Evolutionary conservation across 257 asterid genomes (phyloP), one percentile per base, ranked within the genome.

Genomic region (Nicotiana undulata): DNA sequence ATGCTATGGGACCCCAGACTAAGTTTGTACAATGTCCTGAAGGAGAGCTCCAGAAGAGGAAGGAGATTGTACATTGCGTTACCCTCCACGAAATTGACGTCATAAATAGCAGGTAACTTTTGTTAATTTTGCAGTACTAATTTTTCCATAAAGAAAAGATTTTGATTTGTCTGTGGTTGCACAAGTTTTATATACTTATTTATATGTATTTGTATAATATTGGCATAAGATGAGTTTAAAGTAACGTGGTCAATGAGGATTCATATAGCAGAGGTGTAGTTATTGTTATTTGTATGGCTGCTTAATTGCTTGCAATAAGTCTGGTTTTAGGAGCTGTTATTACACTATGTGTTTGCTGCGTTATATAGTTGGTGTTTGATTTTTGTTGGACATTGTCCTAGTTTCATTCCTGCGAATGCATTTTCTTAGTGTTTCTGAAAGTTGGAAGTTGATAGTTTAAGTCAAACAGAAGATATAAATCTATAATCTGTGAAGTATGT

Each of bases 31-130:
- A 95, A 86, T 95, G 98, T 85, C 99, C 98, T 0, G 98, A 93
- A 63, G 98, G 98, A n/a, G 99, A 95, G 89, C 81, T 95, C 88
- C 98, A 95, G 91, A 95, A 93, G 93, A 83, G 99, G 89, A 95
- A 93, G 89, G 99, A 95, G 85, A 91, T 95, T 60, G 96, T 95
- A 87, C 99, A 95, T 88, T 95, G 97, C 9, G 97, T 93, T 11
- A 92, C 93, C 0, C 95, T 95, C 46, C 99, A 95, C 44, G 98
- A 95, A 88, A 95, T 92, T 6, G 98, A 95, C 85, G 99, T 95
- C 34, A 93, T 95, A 84, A 93, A 93, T 88, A 92, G 95, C 97
- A 92, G 97, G 98, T 91, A 81, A n/a, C 55, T 40, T 16, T 3
- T 16, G 5, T 24, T 34, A 9, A 17, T 31, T n/a, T 16, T 29